Conservation (phyloP, 176 grass and related monocot species). For the sorghum (Sorghum bicolor) region Sorghum_bicolor_NCBIv3 NC_012873.2:11530001-11530500, state of each 20-base stretch:
- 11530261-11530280: neutral
- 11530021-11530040: neutral
- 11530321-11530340: neutral
- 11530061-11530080: neutral
- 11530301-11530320: neutral
- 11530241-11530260: neutral
- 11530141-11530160: neutral
- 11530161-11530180: neutral
- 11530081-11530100: neutral
- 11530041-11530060: neutral
- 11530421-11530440: neutral
- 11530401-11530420: neutral
- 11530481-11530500: neutral
- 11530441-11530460: neutral
- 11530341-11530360: neutral
- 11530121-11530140: neutral
- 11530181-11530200: neutral
- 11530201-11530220: neutral
- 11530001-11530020: neutral
- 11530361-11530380: neutral
- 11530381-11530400: neutral
- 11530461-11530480: neutral
- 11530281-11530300: neutral
- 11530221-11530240: neutral
- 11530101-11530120: neutral